Evolutionary conservation across 371 early-diverging fungal genomes (phyloP).

Genomic region (Basidiobolus meristosporus): DNA sequence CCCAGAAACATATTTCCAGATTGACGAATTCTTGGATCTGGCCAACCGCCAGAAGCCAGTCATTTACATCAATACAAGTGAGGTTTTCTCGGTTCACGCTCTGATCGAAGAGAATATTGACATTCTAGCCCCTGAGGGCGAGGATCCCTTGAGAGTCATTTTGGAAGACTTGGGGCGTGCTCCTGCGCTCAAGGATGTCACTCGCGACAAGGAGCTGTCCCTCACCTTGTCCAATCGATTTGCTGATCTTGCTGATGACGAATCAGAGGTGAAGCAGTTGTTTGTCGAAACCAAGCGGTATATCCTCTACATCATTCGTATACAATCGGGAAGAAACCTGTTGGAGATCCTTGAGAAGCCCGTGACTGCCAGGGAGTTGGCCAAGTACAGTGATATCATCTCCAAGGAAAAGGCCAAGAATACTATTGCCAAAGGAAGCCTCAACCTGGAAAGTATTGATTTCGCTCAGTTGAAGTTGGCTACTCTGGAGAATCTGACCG

Average conservation of each 20-base stretch:
- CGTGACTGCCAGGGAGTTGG: slow-evolving; percentile 42
- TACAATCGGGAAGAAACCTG: slow-evolving; percentile 63
- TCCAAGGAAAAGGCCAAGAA: no score
- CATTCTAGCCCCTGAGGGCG: slow-evolving; percentile 23
- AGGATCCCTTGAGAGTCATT: slow-evolving; percentile 62
- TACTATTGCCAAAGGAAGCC: no score
- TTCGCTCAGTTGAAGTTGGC: slow-evolving; percentile 1
- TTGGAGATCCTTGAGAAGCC: slow-evolving; percentile 63
- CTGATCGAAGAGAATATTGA: slow-evolving; percentile 58
- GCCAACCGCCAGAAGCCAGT: slow-evolving; percentile 65
- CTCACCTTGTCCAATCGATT: no score
- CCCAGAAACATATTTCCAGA: slow-evolving; percentile 76
- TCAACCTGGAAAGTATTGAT: no score
- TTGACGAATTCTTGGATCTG: slow-evolving; percentile 77
- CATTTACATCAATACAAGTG: slow-evolving; percentile 74
- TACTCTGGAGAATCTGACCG: neutral
- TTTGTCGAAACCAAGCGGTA: slow-evolving; percentile 83
- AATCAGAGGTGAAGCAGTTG: slow-evolving; percentile 44
- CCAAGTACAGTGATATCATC: no score
- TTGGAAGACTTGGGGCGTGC: slow-evolving; percentile 68
- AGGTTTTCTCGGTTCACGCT: slow-evolving; percentile 74
- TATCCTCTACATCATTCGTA: slow-evolving; percentile 56
- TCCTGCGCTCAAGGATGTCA: no score
- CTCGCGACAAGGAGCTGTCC: no score
- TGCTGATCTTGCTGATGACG: no score